Base-by-base conservation (phyloP, 352 stramenopile species). In the Saprolegnia diclina region DNA sequence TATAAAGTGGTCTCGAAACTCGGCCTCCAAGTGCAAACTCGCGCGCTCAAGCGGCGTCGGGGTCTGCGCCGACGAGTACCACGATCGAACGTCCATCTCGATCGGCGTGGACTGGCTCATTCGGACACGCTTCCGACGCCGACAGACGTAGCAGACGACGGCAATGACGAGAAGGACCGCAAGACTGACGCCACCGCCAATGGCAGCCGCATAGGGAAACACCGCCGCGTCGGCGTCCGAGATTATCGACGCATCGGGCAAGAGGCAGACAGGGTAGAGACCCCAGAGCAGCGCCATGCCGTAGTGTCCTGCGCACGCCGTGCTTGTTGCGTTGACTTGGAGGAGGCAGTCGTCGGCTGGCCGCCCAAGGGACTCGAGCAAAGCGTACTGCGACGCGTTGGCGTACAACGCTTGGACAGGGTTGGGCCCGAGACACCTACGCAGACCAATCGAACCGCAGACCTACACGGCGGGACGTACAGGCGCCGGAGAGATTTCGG, bases 351-450 rank as follows among this genome's bases (percentile, higher is more conserved):
- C 45, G 6, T 18, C 29, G 19, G 62, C 5, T 26, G 45, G 22
- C 32, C 21, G 35, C 18, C 10, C 18, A 16, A 67, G 44, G 9
- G n/a, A 10, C 26, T 24, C 10, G 4, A 67, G 44, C 19, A 67
- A 6, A 16, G 14, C 62, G 35, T 59, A 56, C 37, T 67, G 46
- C 29, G 62, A 61, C 14, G 14, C 38, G n/a, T 67, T 67, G 62
- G 62, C 62, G 32, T 67, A 67, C 0, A 67, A 61, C 26, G 62
- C 62, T 0, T 19, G 38, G 62, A 67, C 61, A 32, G 21, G 9
- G 37, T 67, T 67, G 2, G 22, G 22, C 9, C 62, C 50, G 19
- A 67, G 37, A 24, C 52, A 59, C 19, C 52, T 59, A 59, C 11
- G 13, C 13, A 16, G 35, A 59, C 13, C 24, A 9, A 2, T n/a